Evolutionary conservation across 306 rosid genomes (phyloP).

Genomic region (Alnus glutinosa): DNA sequence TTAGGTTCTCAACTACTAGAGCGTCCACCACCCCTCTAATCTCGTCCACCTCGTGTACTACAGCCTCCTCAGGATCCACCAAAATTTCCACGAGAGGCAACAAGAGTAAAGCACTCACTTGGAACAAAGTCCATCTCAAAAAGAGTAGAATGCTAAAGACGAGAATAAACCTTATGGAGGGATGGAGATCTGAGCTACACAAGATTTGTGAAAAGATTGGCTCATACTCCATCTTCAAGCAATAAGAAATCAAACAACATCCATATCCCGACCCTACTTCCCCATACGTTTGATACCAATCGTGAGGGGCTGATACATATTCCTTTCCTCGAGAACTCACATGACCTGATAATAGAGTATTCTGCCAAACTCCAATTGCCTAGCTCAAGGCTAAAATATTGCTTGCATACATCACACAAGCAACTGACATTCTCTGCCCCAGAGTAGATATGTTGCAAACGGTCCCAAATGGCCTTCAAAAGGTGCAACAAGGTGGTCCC

Average conservation of each 20-base stretch:
- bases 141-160: background rate
- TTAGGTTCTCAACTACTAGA: background rate
- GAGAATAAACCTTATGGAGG: background rate
- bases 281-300: background rate
- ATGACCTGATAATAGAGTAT: background rate
- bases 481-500: background rate
- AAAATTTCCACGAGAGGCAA: background rate
- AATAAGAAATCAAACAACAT: background rate
- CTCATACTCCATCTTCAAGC: background rate
- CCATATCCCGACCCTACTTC: background rate
- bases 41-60: background rate
- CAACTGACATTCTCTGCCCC: too few relatives aligned
- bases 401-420: too few relatives aligned
- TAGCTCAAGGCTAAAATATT: too few relatives aligned
- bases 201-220: background rate
- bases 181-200: background rate
- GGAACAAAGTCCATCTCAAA: background rate
- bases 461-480: too few relatives aligned
- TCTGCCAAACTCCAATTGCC: too few relatives aligned
- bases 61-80: background rate
- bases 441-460: too few relatives aligned
- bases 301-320: background rate
- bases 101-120: background rate
- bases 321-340: background rate
- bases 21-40: background rate